These are phyloP conservation scores for Pseudozyma sp. DNA, from an alignment of 1,284 basidiomycete species.

Conservation along the genomic window DNA sequence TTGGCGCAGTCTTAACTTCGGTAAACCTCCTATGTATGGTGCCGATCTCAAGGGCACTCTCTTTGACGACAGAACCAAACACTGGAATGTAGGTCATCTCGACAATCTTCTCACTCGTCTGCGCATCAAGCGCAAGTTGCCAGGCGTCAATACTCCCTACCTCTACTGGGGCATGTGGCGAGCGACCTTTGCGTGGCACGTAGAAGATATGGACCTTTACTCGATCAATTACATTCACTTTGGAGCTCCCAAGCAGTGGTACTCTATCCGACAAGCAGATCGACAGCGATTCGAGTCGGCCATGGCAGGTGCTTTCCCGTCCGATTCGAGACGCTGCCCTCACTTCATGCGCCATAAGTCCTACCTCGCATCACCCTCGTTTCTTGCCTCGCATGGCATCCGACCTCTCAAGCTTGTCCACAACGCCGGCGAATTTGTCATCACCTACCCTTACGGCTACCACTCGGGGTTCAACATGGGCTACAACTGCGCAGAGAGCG, in stretches of 20 bases:
- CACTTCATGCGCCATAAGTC: slow-evolving; percentile 98
- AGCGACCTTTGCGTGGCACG: slow-evolving; percentile 97
- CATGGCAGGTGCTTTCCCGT: slow-evolving; percentile 64
- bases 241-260: slow-evolving; percentile 96
- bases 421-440: slow-evolving; percentile 90
- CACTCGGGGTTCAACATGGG: slow-evolving; percentile 98
- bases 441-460: slow-evolving; percentile 91
- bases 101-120: slow-evolving; percentile 87
- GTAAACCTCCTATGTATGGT: slow-evolving; percentile 93
- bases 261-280: slow-evolving; percentile 90
- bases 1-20: slow-evolving; percentile 90
- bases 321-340: slow-evolving; percentile 76
- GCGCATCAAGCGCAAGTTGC: slow-evolving; percentile 77
- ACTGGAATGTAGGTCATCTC: slow-evolving; percentile 93
- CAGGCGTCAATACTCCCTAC: slow-evolving; percentile 96
- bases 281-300: slow-evolving; percentile 69
- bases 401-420: slow-evolving; percentile 75
- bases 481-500: slow-evolving; percentile 96
- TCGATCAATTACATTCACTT: slow-evolving; percentile 99
- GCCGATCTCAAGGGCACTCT: slow-evolving; percentile 92
- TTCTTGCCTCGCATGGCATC: slow-evolving; percentile 82
- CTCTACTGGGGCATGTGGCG: slow-evolving; percentile 99
- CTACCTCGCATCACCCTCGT: slow-evolving; percentile 88
- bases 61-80: slow-evolving; percentile 81
- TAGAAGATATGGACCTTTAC: slow-evolving; percentile 89